These are phyloP conservation scores for Pythium scleroteichum DNA, from an alignment of 352 stramenopile genomes.

Conservation along the genomic window DNA sequence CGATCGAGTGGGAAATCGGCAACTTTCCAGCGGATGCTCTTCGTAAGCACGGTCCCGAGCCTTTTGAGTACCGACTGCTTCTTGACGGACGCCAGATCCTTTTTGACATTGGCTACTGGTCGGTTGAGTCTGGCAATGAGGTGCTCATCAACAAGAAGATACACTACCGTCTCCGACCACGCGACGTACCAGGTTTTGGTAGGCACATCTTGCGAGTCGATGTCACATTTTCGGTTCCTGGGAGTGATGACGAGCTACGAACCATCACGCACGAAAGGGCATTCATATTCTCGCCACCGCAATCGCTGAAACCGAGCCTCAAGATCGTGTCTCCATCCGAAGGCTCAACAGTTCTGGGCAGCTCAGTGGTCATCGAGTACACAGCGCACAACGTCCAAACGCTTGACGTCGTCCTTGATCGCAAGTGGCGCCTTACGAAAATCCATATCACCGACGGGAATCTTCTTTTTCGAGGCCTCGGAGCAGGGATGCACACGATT, in stretches of 20 bases:
- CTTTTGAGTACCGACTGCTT: constrained; percentile 44
- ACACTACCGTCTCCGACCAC: constrained; percentile 19
- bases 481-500: constrained; percentile 34
- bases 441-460: constrained; percentile 39
- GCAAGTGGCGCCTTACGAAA: constrained; percentile 30
- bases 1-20: constrained; percentile 44
- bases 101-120: constrained; percentile 41
- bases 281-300: constrained; percentile 20
- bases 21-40: constrained; percentile 43
- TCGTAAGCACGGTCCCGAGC: constrained; percentile 39
- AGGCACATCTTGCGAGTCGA: constrained; percentile 36
- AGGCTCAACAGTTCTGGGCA: constrained; percentile 23
- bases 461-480: constrained; percentile 44
- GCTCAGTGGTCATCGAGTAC: constrained; percentile 42
- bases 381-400: constrained; percentile 34
- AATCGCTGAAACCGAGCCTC: constrained; percentile 20
- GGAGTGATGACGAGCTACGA: constrained; percentile 34
- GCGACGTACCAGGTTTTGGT: constrained; percentile 6
- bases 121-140: background rate
- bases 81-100: constrained; percentile 37
- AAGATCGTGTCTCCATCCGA: constrained; percentile 31
- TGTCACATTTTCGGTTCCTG: constrained; percentile 40
- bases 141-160: constrained; percentile 23
- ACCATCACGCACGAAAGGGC: constrained; percentile 29
- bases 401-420: constrained; percentile 38